A percentile compares a stretch with the other conserved stretches of the same genome.
Evolutionary conservation across 768 basidiomycete genomes (phyloP).

Genomic region (Pholiota molesta): DNA sequence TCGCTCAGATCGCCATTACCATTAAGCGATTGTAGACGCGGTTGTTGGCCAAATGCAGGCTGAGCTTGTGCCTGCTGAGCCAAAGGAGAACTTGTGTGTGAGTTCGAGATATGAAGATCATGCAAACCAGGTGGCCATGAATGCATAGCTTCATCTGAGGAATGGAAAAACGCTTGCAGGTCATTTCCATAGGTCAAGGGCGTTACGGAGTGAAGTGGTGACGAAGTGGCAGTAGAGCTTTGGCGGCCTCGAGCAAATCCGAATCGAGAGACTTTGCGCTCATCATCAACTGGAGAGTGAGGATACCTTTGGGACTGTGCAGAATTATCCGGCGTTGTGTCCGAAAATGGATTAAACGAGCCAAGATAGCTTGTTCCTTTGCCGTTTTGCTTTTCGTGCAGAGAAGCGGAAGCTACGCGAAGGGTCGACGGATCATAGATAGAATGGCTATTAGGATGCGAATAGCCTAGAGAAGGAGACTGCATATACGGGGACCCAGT

Average conservation of each 20-base stretch:
- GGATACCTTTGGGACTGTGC: constrained; percentile 32
- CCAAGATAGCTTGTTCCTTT: constrained; percentile 63
- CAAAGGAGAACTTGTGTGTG: constrained; percentile 45
- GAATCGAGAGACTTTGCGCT: constrained; percentile 79
- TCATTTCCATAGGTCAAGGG: constrained; percentile 55
- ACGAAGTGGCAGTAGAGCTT: constrained; percentile 58
- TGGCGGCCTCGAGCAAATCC: constrained; percentile 78
- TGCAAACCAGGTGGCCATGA: constrained; percentile 22
- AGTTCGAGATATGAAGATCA: constrained; percentile 27
- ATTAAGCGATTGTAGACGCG: constrained; percentile 59
- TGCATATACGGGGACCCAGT: constrained; percentile 38
- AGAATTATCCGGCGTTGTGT: constrained; percentile 50
- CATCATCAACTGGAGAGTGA: constrained; percentile 55
- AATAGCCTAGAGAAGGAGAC: constrained; percentile 57
- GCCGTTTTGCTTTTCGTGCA: constrained; percentile 48
- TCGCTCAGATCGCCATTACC: constrained; percentile 58
- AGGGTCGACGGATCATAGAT: constrained; percentile 57
- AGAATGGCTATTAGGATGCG: constrained; percentile 49
- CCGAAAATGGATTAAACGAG: constrained; percentile 82
- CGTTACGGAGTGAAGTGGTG: constrained; percentile 59
- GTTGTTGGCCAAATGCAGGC: constrained; percentile 33
- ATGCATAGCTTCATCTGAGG: constrained; percentile 18
- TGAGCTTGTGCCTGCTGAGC: constrained; percentile 49
- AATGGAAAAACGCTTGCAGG: constrained; percentile 44
- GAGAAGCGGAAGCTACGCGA: constrained; percentile 35